These are phyloP conservation scores for Chrysoporthe puriensis DNA, from an alignment of 2,329 filamentous ascomycete species.

Conservation along the genomic window DNA sequence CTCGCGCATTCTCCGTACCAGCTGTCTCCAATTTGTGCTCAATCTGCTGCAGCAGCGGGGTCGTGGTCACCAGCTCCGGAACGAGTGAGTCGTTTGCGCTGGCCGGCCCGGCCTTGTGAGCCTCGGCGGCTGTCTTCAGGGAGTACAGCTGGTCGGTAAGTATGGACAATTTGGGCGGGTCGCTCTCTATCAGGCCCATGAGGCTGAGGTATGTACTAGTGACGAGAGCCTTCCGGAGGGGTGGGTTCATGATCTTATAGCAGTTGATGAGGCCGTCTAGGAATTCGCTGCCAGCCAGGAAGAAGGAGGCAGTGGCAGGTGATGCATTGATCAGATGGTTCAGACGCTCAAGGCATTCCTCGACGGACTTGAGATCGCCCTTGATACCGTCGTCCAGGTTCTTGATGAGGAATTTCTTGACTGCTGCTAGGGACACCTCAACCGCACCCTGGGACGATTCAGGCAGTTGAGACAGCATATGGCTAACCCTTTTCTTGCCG, in stretches of 20 bases:
- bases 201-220: conserved; percentile 77
- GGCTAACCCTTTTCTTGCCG: conserved; percentile 62
- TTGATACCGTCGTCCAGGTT: conserved; percentile 65
- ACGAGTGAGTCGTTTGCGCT: conserved; percentile 74
- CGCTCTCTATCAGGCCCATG: conserved; percentile 67
- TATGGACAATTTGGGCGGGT: conserved; percentile 71
- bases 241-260: conserved; percentile 66
- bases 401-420: conserved; percentile 66
- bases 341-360: conserved; percentile 59
- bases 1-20: conserved; percentile 55
- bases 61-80: conserved; percentile 78
- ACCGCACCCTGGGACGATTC: conserved; percentile 51
- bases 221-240: conserved; percentile 68
- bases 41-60: conserved; percentile 71
- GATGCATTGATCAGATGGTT: conserved; percentile 68
- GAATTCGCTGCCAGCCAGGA: conserved; percentile 86
- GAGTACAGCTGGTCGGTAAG: conserved; percentile 84
- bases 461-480: conserved; percentile 56
- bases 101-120: conserved; percentile 59
- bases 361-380: conserved; percentile 57
- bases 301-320: conserved; percentile 58
- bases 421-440: conserved; percentile 58
- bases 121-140: conserved; percentile 72
- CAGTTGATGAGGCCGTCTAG: conserved; percentile 73
- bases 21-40: conserved; percentile 55